phyloP scores from a whole-genome alignment of 78 protist species.

The Tieghemostelium lacteum region DNA sequence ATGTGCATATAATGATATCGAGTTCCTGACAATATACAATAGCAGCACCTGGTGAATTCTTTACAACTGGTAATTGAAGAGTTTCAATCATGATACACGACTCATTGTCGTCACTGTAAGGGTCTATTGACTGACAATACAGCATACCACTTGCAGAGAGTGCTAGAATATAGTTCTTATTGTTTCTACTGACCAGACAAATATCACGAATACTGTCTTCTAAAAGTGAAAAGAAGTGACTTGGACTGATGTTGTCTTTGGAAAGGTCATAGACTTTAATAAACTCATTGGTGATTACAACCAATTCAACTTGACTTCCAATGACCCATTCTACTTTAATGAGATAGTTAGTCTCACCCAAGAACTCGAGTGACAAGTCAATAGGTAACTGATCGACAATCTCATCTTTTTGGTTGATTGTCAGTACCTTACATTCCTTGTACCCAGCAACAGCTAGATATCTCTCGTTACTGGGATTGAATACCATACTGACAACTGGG shows the following conservation, averaged over 20 bases:
- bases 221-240: conserved; percentile 31
- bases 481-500: conserved; percentile 56
- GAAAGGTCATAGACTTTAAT: conserved; percentile 82
- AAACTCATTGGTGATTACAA: conserved; percentile 68
- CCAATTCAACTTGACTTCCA: conserved; percentile 66
- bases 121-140: conserved; percentile 45
- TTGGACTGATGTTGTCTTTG: conserved; percentile 66
- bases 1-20: conserved; percentile 15
- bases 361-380: conserved; percentile 30
- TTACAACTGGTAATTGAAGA: conserved; percentile 24
- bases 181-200: conserved; percentile 15
- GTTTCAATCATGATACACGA: conserved; percentile 78
- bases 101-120: conserved; percentile 35
- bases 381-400: conserved; percentile 62
- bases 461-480: conserved; percentile 47
- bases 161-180: conserved; percentile 26
- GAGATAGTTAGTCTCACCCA: conserved; percentile 29
- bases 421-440: conserved; percentile 52
- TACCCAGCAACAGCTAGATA: conserved; percentile 77
- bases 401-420: conserved; percentile 53
- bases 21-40: conserved; percentile 3
- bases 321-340: conserved; percentile 79
- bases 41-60: conserved; percentile 27
- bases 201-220: conserved; percentile 51
- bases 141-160: conserved; percentile 26